These are phyloP conservation scores for Globomyces sp. DNA, from an alignment of 371 early-diverging fungal species.

Conservation along the genomic window DNA sequence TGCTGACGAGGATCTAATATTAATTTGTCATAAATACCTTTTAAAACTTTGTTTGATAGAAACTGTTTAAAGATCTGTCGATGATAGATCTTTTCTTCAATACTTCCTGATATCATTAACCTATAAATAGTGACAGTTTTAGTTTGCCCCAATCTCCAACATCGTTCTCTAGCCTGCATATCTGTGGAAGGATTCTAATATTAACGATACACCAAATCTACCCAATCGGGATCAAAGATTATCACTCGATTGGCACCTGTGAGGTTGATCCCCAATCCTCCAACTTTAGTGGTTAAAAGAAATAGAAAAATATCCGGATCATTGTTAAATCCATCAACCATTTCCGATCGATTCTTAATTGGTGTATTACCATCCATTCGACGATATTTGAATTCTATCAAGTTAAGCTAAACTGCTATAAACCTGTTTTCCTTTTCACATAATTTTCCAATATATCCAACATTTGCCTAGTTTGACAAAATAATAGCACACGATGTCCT, in stretches of 20 bases:
- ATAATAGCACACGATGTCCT: conserved; percentile 88
- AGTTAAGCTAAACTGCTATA: not conserved
- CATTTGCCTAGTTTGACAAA: conserved; percentile 96
- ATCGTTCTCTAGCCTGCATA: conserved; percentile 95
- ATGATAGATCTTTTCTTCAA: conserved; percentile 98
- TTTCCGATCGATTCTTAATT: conserved; percentile 68
- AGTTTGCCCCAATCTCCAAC: conserved; percentile 94
- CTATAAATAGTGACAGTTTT: conserved; percentile 92
- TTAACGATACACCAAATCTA: conserved; percentile 17
- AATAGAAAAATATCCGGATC: conserved; percentile 75
- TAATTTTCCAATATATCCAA: conserved; percentile 87
- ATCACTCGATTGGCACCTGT: conserved; percentile 94
- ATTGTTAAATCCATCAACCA: conserved; percentile 89
- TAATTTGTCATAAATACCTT: conserved; percentile 19
- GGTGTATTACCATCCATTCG: conserved; percentile 97
- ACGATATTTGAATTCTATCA: conserved; percentile 60
- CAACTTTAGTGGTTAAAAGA: conserved; percentile 95
- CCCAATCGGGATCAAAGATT: conserved; percentile 98
- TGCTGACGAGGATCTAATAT: conserved; percentile 76
- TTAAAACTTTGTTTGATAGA: conserved; percentile 91
- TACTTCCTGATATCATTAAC: conserved; percentile 95
- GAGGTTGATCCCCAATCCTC: conserved; percentile 95
- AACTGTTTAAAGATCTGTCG: conserved; percentile 97
- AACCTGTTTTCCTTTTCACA: conserved; percentile 38
- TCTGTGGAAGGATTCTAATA: conserved; percentile 93